Percentiles rank a stretch among this genome's conserved stretches.
phyloP scores from a whole-genome alignment of 73 alveolate genomes.

The Paramecium primaurelia region DNA sequence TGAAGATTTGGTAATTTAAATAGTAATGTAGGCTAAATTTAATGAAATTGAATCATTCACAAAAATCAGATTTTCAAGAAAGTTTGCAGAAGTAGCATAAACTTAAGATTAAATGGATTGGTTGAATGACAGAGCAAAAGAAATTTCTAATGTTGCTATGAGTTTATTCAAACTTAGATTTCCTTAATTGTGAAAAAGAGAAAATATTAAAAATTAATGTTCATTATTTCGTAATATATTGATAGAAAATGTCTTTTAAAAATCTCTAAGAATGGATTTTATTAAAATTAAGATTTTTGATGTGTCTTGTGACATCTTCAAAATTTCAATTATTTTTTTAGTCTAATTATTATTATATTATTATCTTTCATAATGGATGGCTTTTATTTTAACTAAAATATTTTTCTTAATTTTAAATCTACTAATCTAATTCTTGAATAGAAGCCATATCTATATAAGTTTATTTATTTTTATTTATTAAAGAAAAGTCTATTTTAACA shows the following conservation, averaged over 20 bases:
- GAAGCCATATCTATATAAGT: too few species aligned
- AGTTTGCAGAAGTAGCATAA: slow-evolving; percentile 16
- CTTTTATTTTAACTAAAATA: too few species aligned
- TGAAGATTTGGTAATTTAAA: neutral
- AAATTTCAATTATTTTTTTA: neutral
- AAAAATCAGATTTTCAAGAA: slow-evolving; percentile 30
- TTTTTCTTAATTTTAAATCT: too few species aligned
- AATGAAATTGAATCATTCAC: slow-evolving; percentile 46
- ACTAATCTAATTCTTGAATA: too few species aligned
- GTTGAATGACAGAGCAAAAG: slow-evolving; percentile 19
- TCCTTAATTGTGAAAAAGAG: neutral
- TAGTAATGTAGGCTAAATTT: slow-evolving; percentile 37
- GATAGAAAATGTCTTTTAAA: neutral
- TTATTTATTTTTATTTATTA: too few species aligned
- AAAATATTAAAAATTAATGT: neutral
- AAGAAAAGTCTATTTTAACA: too few species aligned
- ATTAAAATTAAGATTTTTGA: neutral
- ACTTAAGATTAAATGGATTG: slow-evolving; percentile 33
- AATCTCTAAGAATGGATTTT: neutral
- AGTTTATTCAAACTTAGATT: neutral
- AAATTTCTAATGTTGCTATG: neutral
- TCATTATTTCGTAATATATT: neutral
- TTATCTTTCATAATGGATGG: too few species aligned
- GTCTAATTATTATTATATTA: neutral
- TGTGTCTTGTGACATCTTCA: neutral